Percentiles rank a stretch among this genome's conserved stretches.
These are phyloP conservation scores for Magnaporthiopsis poae DNA, from an alignment of 2,329 filamentous ascomycete genomes.

Conservation along the genomic window DNA sequence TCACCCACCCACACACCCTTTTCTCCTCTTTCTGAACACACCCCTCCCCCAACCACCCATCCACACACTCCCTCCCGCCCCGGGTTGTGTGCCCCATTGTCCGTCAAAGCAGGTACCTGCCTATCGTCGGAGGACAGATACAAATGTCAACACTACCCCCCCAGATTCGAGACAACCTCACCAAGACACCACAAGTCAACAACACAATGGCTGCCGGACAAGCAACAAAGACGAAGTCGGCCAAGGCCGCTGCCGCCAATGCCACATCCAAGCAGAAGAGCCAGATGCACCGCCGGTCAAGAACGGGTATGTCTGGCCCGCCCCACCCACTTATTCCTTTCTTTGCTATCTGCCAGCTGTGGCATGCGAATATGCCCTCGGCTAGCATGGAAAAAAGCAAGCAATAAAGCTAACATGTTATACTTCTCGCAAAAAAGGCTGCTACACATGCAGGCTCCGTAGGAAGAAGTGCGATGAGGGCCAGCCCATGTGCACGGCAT, in stretches of 20 bases:
- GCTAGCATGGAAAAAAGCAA: neutral
- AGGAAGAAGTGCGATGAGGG: constrained; percentile 63
- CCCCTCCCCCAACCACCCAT: constrained; percentile 15
- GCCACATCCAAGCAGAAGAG: constrained; percentile 56
- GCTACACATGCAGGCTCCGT: constrained; percentile 58
- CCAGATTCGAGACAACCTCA: constrained; percentile 43
- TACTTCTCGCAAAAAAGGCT: constrained; percentile 33
- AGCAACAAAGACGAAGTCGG: constrained; percentile 38
- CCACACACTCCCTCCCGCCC: constrained; percentile 14
- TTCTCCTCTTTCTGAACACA: constrained; percentile 9
- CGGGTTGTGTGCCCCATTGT: constrained; percentile 13
- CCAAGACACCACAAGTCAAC: constrained; percentile 42
- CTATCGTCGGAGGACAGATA: constrained; percentile 29
- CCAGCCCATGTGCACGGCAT: constrained; percentile 52
- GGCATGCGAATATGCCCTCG: constrained; percentile 22
- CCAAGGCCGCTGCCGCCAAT: constrained; percentile 38
- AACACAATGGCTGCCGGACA: constrained; percentile 52
- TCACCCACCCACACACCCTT: constrained; percentile 13
- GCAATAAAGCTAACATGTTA: neutral
- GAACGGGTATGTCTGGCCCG: constrained; percentile 66
- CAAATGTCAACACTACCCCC: constrained; percentile 61
- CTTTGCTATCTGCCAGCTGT: constrained; percentile 8
- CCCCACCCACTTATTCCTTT: constrained; percentile 17
- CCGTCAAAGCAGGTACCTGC: constrained; percentile 31
- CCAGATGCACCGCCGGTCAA: constrained; percentile 88